Conservation (phyloP, 2,329 filamentous ascomycete species). For the Stachybotrys echinatus region DNA sequence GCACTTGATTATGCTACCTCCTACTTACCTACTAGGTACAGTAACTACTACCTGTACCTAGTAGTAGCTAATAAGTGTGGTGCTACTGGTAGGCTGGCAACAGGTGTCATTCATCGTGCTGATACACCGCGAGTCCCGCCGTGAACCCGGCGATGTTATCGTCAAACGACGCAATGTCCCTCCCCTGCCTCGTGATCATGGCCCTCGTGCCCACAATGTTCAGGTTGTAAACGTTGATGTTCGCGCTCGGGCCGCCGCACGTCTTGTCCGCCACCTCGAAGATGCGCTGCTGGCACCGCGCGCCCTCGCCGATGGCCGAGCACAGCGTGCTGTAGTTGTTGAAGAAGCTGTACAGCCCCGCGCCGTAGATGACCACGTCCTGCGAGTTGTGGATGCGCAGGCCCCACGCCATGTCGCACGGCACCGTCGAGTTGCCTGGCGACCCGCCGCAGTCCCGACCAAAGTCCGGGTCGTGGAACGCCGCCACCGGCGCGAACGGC, state of each 20-base stretch:
- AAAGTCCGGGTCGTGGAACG: constrained; percentile 44
- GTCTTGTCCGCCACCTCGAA: background rate
- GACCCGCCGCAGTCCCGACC: constrained; percentile 25
- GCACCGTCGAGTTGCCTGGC: background rate
- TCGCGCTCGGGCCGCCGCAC: background rate
- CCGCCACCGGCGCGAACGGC: constrained; percentile 39
- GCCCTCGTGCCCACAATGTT: background rate
- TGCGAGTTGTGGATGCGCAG: constrained; percentile 48
- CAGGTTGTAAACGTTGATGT: background rate
- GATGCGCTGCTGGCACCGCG: background rate
- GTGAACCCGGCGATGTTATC: background rate
- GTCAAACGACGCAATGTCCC: background rate
- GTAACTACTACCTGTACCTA: no score
- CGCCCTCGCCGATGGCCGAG: background rate
- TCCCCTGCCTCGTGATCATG: background rate
- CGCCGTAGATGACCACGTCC: constrained; percentile 51
- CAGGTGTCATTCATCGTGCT: no score
- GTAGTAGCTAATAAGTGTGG: no score
- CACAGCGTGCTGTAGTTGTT: constrained; percentile 44
- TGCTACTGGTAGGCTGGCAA: no score
- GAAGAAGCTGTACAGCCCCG: constrained; percentile 57
- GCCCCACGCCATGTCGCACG: constrained; percentile 49
- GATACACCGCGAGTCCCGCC: no score
- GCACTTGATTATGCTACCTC: no score
- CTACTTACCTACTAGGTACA: no score